Conservation (phyloP, 305 asterid genomes). For the Solanum aculeatissimum region DNA sequence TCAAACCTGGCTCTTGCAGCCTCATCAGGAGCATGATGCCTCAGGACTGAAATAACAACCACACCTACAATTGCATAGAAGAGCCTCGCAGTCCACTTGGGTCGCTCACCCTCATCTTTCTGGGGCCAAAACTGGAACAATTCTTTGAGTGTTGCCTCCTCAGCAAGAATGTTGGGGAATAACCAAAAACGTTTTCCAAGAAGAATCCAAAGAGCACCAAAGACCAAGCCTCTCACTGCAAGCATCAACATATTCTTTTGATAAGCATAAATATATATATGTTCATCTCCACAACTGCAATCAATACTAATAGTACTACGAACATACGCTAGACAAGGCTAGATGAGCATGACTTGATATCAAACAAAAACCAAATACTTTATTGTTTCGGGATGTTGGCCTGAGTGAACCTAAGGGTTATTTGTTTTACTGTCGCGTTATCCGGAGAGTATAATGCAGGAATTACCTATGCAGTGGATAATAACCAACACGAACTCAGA, state of each 20-base stretch:
- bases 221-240: conserved; percentile 83
- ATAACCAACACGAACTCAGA: not conserved
- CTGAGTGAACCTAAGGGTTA: not conserved
- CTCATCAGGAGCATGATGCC: conserved; percentile 99
- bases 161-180: conserved; percentile 97
- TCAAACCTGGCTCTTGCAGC: conserved; percentile 97
- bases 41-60: conserved; percentile 54
- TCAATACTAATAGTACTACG: not conserved
- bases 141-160: conserved; percentile 96
- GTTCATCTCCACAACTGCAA: not conserved
- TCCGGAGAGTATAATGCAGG: not conserved
- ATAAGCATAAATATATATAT: not conserved
- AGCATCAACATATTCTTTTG: not conserved
- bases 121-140: conserved; percentile 97
- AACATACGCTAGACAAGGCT: not conserved
- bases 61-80: conserved; percentile 65
- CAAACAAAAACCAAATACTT: not conserved
- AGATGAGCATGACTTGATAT: not conserved
- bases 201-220: conserved; percentile 69
- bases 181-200: conserved; percentile 91
- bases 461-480: not conserved
- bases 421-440: not conserved
- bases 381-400: not conserved
- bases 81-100: conserved; percentile 93
- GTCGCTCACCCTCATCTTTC: conserved; percentile 89